Percentiles rank a stretch among this genome's conserved stretches.
phyloP scores from a whole-genome alignment of 2,329 filamentous ascomycete genomes.

The Epichloe festucae region DNA sequence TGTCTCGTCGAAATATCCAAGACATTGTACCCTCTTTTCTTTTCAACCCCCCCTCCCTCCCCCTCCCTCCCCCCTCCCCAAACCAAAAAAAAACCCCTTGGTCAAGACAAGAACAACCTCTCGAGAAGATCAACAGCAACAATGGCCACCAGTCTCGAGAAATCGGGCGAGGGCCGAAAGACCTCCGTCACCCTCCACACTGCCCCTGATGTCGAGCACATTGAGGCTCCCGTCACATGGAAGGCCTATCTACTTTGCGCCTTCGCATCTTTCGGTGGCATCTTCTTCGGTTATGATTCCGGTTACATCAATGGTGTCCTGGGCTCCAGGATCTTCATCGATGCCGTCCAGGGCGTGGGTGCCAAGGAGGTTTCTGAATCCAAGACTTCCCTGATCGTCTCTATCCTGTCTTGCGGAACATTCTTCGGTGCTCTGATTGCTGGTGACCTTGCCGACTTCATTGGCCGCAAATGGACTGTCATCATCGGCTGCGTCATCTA shows the following conservation, averaged over 20 bases:
- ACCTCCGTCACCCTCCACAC: slow-evolving; percentile 23
- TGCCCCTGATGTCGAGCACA: slow-evolving; percentile 40
- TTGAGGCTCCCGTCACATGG: slow-evolving; percentile 56
- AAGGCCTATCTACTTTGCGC: slow-evolving; percentile 58
- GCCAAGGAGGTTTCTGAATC: slow-evolving; percentile 23
- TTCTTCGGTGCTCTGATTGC: slow-evolving; percentile 70
- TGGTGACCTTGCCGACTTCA: slow-evolving; percentile 63
- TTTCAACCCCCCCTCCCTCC: no score
- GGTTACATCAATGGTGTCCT: slow-evolving; percentile 60
- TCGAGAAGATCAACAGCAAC: background rate
- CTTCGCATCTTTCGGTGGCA: slow-evolving; percentile 58
- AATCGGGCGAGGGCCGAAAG: slow-evolving; percentile 12
- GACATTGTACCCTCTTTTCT: background rate
- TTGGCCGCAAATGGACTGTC: slow-evolving; percentile 61
- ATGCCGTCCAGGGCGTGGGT: slow-evolving; percentile 32
- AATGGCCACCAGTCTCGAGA: slow-evolving; percentile 6
- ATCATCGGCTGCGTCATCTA: slow-evolving; percentile 62
- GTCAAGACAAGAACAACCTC: background rate
- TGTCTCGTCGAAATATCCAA: slow-evolving; percentile 2
- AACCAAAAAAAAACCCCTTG: background rate
- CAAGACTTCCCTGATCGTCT: slow-evolving; percentile 49
- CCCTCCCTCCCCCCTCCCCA: no score
- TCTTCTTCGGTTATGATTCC: slow-evolving; percentile 70
- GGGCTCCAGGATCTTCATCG: slow-evolving; percentile 37
- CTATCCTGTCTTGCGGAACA: slow-evolving; percentile 64